Base-by-base conservation (phyloP, 306 rosid species). In the Cyclanthera cordifolia region DNA sequence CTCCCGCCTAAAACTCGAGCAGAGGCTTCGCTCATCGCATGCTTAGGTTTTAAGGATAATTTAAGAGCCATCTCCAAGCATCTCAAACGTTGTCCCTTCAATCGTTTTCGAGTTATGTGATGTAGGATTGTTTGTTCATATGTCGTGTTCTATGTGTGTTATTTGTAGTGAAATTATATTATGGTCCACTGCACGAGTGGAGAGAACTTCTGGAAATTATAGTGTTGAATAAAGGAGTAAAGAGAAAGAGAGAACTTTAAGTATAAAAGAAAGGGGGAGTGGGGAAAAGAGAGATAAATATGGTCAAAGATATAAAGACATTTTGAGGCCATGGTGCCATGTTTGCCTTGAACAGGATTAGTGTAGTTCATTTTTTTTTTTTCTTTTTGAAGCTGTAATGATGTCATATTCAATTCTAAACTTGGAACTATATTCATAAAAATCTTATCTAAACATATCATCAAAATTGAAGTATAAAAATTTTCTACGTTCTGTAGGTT, bases 231-330 rank as follows among this genome's bases (percentile, higher is more conserved):
- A 65, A 65, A 64, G 52, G 20, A 43, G 9, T 17, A 11, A 25
- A 64, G 50, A 43, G 53, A 37, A 37, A 60, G 23, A 37, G 8
- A 53, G 59, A 12, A 5, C 70, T 64, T 64, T 64, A 64, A 21
- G 20, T 64, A 41, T 3, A 37, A 45, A 64, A 64, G 30, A 64
- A 64, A 64, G 34, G n/a, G 8, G 6, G 1, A 65, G 34, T 9
- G 8, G 6, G 1, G 45, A 2, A 61, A 39, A 41, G 4, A 32
- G n/a, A 12, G 19, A 24, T 52, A 45, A 65, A 14, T 65, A 21
- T 45, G 70, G 70, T 65, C 70, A 65, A 65, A 65, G 70, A 45
- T 65, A 65, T 65, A 65, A 65, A 65, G 70, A 65, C 27, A 65
- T 43, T 43, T 63, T 60, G 21, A 32, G 14, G 48, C 45, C 43